These are phyloP conservation scores for Alectoria sarmentosa DNA, from an alignment of 495 filamentous ascomycete species.

Conservation along the genomic window DNA sequence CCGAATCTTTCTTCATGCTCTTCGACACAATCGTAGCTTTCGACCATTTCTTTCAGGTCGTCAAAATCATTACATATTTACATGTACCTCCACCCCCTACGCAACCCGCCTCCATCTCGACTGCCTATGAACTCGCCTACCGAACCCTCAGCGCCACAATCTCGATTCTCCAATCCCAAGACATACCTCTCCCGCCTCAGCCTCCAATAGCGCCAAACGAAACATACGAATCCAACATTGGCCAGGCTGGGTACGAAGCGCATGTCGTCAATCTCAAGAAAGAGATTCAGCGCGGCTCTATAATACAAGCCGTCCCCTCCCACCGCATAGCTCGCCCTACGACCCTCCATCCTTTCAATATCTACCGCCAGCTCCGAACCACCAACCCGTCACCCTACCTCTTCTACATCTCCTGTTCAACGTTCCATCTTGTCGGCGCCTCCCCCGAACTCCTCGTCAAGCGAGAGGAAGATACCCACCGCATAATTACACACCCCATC, in stretches of 20 bases:
- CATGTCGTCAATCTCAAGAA: conserved; percentile 77
- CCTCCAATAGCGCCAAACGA: conserved; percentile 62
- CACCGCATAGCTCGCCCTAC: conserved; percentile 89
- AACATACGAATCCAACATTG: conserved; percentile 90
- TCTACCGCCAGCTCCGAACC: conserved; percentile 91
- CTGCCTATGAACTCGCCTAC: conserved; percentile 59
- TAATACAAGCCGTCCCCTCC: conserved; percentile 94
- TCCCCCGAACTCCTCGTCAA: conserved; percentile 92
- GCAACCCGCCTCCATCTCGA: conserved; percentile 44
- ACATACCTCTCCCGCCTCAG: conserved; percentile 71
- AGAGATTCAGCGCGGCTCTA: conserved; percentile 85
- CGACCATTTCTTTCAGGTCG: conserved; percentile 85
- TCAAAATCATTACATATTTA: conserved; percentile 90
- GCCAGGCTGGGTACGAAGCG: conserved; percentile 73
- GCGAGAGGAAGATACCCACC: conserved; percentile 58
- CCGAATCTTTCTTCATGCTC: conserved; percentile 95
- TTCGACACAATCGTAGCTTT: conserved; percentile 94
- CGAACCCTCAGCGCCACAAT: conserved; percentile 57
- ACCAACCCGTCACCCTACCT: conserved; percentile 96
- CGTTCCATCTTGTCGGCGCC: conserved; percentile 92
- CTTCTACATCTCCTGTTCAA: conserved; percentile 83
- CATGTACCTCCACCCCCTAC: conserved; percentile 50
- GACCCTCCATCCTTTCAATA: conserved; percentile 90
- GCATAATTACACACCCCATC: conserved; percentile 95
- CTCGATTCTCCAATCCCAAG: conserved; percentile 57